Conservation (phyloP, 1,284 basidiomycete species). For the Pyrrhoderma lamaoense region DNA sequence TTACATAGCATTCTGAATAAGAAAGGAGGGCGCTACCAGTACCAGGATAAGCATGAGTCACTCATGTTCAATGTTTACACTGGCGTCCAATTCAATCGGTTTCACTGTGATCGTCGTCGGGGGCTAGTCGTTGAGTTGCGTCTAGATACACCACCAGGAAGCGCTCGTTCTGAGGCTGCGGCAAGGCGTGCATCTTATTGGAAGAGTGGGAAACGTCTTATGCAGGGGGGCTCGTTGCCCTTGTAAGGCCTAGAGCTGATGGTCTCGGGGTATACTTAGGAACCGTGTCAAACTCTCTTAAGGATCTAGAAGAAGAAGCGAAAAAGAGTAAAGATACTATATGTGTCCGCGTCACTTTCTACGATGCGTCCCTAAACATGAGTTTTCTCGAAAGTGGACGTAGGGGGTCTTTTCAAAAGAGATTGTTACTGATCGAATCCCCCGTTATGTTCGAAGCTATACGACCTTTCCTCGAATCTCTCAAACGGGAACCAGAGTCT, state of each 20-base stretch:
- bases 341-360: slow-evolving; percentile 41
- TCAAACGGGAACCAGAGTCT: slow-evolving; percentile 41
- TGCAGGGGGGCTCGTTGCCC: slow-evolving; percentile 49
- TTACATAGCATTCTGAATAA: slow-evolving; percentile 32
- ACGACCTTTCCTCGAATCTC: slow-evolving; percentile 52
- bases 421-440: slow-evolving; percentile 43
- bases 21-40: slow-evolving; percentile 41
- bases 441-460: slow-evolving; percentile 55
- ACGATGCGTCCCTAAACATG: slow-evolving; percentile 41
- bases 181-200: slow-evolving; percentile 40
- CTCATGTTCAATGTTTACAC: slow-evolving; percentile 55
- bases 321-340: slow-evolving; percentile 27
- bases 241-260: slow-evolving; percentile 35
- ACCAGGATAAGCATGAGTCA: slow-evolving; percentile 32
- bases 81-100: slow-evolving; percentile 33
- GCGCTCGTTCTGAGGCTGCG: slow-evolving; percentile 34
- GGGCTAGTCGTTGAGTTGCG: slow-evolving; percentile 40
- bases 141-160: slow-evolving; percentile 46
- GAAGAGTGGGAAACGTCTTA: slow-evolving; percentile 47
- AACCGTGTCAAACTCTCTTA: slow-evolving; percentile 33
- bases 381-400: slow-evolving; percentile 31
- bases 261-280: slow-evolving; percentile 40
- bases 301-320: slow-evolving; percentile 36
- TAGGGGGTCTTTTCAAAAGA: slow-evolving; percentile 5
- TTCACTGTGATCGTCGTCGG: slow-evolving; percentile 36